A percentile compares a stretch with the other conserved stretches of the same genome.
These are phyloP conservation scores for Serpula lacrymans DNA, from an alignment of 768 basidiomycete species.

Conservation along the genomic window DNA sequence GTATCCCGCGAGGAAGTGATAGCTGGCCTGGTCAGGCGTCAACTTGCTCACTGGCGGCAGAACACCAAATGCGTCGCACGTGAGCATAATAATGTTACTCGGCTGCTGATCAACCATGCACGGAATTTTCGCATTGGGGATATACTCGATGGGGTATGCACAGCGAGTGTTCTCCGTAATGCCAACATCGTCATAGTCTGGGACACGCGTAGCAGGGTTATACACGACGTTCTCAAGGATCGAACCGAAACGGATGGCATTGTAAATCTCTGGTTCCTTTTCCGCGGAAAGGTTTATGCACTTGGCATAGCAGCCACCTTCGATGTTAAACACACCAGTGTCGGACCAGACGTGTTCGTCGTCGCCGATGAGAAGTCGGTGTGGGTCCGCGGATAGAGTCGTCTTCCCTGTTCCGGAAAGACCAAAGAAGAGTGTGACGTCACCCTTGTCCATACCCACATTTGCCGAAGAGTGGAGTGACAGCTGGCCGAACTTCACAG, in stretches of 20 bases:
- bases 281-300: conserved; percentile 93
- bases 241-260: conserved; percentile 90
- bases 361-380: conserved; percentile 92
- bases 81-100: conserved; percentile 93
- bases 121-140: conserved; percentile 92
- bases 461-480: conserved; percentile 98
- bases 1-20: conserved; percentile 97
- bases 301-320: conserved; percentile 99
- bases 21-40: conserved; percentile 91
- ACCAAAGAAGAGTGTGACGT: conserved; percentile 99
- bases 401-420: conserved; percentile 99
- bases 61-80: conserved; percentile 97
- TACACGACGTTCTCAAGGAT: conserved; percentile 99
- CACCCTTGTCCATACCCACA: conserved; percentile 81
- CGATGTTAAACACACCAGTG: conserved; percentile 98
- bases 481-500: conserved; percentile 96
- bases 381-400: conserved; percentile 94
- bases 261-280: conserved; percentile 98
- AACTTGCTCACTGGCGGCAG: conserved; percentile 94
- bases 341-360: conserved; percentile 99
- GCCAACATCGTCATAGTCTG: conserved; percentile 94
- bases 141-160: conserved; percentile 98
- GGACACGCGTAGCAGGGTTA: conserved; percentile 72
- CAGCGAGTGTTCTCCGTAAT: conserved; percentile 99
- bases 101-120: conserved; percentile 87